Percentiles rank a stretch among this genome's conserved stretches.
Evolutionary conservation across 2,329 filamentous ascomycete species (phyloP).

Genomic region (Phialophora macrospora): DNA sequence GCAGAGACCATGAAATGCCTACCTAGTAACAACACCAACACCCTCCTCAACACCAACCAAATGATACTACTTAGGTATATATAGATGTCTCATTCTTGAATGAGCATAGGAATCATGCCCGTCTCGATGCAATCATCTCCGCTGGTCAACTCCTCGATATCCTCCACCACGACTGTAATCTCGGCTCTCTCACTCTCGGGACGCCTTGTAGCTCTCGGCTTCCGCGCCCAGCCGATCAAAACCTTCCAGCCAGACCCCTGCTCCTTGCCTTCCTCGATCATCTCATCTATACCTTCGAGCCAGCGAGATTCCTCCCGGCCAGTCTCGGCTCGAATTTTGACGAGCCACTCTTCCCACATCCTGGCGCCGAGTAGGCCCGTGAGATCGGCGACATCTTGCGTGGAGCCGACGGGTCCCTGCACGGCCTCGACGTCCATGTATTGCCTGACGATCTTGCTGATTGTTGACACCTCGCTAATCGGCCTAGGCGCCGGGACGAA

Average conservation of each 20-base stretch:
- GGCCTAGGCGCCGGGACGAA: constrained; percentile 39
- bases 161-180: constrained; percentile 32
- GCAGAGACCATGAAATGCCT: neutral
- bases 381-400: constrained; percentile 72
- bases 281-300: constrained; percentile 59
- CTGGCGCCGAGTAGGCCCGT: constrained; percentile 83
- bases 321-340: constrained; percentile 82
- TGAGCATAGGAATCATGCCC: constrained; percentile 34
- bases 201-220: constrained; percentile 45
- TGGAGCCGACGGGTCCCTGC: constrained; percentile 65
- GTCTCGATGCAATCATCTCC: constrained; percentile 27
- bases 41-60: neutral
- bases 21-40: neutral
- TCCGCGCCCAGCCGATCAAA: constrained; percentile 64
- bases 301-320: constrained; percentile 62
- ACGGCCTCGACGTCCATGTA: constrained; percentile 62
- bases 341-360: constrained; percentile 95
- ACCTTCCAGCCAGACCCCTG: constrained; percentile 64
- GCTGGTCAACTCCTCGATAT: constrained; percentile 26
- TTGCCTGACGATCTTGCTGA: constrained; percentile 39
- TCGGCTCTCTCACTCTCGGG: constrained; percentile 25
- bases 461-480: constrained; percentile 38
- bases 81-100: constrained; percentile 26
- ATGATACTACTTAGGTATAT: neutral
- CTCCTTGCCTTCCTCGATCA: constrained; percentile 65